Percentiles rank a stretch among this genome's conserved stretches.
phyloP scores from a whole-genome alignment of 306 rosid species.

The Fragaria nilgerrensis region DNA sequence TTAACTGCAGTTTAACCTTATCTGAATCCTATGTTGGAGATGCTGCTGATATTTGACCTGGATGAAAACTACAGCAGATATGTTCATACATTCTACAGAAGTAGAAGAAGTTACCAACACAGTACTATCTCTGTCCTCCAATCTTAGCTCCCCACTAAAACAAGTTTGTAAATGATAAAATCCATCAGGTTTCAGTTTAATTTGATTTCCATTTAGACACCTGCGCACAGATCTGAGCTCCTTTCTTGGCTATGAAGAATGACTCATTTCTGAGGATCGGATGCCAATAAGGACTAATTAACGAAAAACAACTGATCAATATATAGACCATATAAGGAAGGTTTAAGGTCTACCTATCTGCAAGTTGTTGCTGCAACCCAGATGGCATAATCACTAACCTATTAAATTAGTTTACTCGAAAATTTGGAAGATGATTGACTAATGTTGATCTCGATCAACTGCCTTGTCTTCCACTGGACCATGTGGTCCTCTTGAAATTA shows the following conservation, averaged over 20 bases:
- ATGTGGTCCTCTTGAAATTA: constrained; percentile 15
- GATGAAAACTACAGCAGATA: background rate
- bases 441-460: constrained; percentile 7
- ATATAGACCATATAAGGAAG: too few relatives aligned
- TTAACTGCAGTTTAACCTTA: background rate
- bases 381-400: background rate
- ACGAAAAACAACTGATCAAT: too few relatives aligned
- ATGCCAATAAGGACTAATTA: too few relatives aligned
- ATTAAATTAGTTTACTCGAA: background rate
- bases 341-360: background rate
- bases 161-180: background rate
- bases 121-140: background rate
- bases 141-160: background rate
- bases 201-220: background rate
- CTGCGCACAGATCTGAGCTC: background rate
- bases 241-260: background rate
- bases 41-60: background rate
- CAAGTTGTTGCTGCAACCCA: constrained; percentile 4
- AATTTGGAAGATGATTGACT: background rate
- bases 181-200: background rate
- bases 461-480: constrained; percentile 8
- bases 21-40: background rate
- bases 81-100: background rate
- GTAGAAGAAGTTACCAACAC: background rate
- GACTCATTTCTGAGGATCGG: too few relatives aligned